Evolutionary conservation across 176 grass and related monocot species (phyloP), one percentile per base, ranked within the genome.

Genomic region (Musa beccarii): DNA sequence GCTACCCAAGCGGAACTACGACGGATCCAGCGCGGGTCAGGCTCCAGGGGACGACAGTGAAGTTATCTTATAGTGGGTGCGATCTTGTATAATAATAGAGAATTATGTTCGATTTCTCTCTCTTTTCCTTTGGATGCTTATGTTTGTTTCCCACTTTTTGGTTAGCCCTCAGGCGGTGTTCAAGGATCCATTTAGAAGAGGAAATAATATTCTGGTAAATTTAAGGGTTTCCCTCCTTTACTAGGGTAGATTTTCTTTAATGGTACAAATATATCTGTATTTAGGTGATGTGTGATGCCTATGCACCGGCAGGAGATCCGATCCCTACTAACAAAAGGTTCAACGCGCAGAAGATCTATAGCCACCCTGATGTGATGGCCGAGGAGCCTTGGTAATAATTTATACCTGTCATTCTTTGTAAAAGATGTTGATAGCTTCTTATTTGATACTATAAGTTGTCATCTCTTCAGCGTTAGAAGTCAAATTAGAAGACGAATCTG

Each of bases 1-100:
- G 64, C 65, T 79, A 24, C 76, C 76, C 13, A 79, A 79, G 65
- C 57, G 76, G 76, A 79, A 59, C 25, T 79, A 79, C 14, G 65
- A 79, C 13, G 76, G 76, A 55, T 79, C 76, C 2, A 79, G 65
- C 25, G 57, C 65, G 10, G 65, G 52, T 7, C 65, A 79, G 23
- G 76, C 76, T 69, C 76, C 76, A n/a, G 52, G 76, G 3, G 26
- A 79, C 11, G 76, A 69, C 23, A 79, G 52, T 49, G 65, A 79
- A 79, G 52, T 79, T 1, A 79, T 79, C 52, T 57, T 79, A 53
- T 79, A 79, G 76, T 79, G 29, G 12, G 76, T 79, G 9, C 43
- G 13, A 9, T 49, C 11, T 34, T 20, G 9, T 11, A 24, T 49
- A 9, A 29, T 49, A 6, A 6, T n/a, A 10, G 8, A 5, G 0